Evolutionary conservation across 331 rosid species (phyloP), one percentile per base, ranked within the genome.

Genomic region (Acacia concinna): DNA sequence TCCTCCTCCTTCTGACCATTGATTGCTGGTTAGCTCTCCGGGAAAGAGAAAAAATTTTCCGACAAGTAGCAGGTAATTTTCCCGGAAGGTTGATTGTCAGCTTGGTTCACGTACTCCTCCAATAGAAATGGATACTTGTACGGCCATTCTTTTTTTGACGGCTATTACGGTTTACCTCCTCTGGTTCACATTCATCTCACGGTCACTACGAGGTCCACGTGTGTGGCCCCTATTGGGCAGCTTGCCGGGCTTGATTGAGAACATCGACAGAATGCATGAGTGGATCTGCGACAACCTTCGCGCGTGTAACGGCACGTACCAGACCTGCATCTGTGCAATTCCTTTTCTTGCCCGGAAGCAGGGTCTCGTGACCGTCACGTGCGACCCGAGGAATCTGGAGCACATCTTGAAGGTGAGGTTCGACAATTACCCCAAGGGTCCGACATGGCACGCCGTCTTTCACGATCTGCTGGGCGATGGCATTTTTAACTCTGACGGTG

Each of bases 301-400:
- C 83, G 97, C 91, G 54, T 94, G 97, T 30, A 91, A 91, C 51
- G 98, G 98, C 88, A 94, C 98, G 88, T 94, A 94, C 91, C 98
- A 94, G 68, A 94, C 98, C 17, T 94, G 98, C 91, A 94, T 92
- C 83, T 94, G 97, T 40, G 98, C 98, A 0, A 85, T 94, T 18
- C 98, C 98, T 0, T 94, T 92, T 77, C 87, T 92, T 0, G 97
- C 97, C 5, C 85, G 30, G 64, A 90, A 86, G 72, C 99, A 95
- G 2, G 99, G 99, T 18, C 99, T 95, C 88, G 99, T 95, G 88
- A 95, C 98, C 0, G 98, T 94, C 91, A 94, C 98, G 83, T 94
- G 97, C 30, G 97, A 94, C 89, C 97, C 98, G 44, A 87, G 86
- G 72, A 94, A 94, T 44, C 68, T 94, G 34, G 98, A 94, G 88